These are phyloP conservation scores for Stentor roeselii DNA, from an alignment of 73 alveolate species.

Conservation along the genomic window DNA sequence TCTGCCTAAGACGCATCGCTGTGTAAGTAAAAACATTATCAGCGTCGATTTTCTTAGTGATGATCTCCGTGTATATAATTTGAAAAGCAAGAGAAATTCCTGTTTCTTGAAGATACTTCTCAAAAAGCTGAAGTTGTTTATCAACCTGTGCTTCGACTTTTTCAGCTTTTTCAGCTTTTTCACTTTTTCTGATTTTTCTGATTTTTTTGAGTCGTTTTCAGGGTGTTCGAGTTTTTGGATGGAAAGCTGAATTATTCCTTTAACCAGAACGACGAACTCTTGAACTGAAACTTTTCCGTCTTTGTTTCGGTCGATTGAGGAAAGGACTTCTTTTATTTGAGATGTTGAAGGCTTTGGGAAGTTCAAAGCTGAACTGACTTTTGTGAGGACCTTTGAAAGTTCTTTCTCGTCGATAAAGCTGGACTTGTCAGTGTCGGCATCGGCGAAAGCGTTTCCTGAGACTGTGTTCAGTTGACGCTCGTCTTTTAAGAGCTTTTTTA, in stretches of 20 bases:
- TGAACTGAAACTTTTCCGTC: not conserved
- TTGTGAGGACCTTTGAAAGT: not conserved
- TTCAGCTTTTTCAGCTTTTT: not conserved
- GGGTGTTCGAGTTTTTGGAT: not conserved
- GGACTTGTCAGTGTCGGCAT: not conserved
- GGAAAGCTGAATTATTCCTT: not conserved
- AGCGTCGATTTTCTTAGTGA: constrained; percentile 68
- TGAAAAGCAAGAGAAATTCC: constrained; percentile 77
- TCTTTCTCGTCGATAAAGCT: constrained; percentile 15
- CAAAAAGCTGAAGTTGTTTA: constrained; percentile 51
- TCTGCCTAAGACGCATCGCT: constrained; percentile 85
- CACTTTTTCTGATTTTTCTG: not conserved
- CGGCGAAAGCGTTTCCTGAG: not conserved
- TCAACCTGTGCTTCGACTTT: too few relatives aligned
- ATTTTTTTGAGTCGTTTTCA: not conserved
- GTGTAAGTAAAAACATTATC: constrained; percentile 84
- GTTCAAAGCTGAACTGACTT: not conserved
- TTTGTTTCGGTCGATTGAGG: not conserved
- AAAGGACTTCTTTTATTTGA: not conserved
- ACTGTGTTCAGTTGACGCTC: not conserved
- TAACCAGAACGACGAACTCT: not conserved
- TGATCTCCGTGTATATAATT: constrained; percentile 80
- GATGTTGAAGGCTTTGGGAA: not conserved
- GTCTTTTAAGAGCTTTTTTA: not conserved
- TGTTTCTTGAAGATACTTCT: constrained; percentile 75